Conservation (phyloP, 495 filamentous ascomycete genomes). For the Parachaetomium inaequale region DNA sequence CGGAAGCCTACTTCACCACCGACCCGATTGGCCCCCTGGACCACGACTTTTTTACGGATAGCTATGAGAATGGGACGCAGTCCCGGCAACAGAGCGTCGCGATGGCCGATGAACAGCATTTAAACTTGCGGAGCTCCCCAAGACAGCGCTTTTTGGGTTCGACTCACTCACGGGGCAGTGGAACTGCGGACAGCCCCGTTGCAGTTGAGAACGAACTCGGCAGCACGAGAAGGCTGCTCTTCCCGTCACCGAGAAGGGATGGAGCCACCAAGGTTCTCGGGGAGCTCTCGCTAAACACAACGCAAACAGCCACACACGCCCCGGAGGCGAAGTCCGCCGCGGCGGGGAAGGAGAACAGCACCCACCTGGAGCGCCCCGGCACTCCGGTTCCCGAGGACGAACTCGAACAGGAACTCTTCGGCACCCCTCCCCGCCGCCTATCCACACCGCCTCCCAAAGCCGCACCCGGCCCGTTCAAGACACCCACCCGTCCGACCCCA, state of each 20-base stretch:
- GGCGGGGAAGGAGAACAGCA: conserved; percentile 42
- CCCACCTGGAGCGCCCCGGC: conserved; percentile 19
- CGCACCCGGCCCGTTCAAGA: conserved; percentile 49
- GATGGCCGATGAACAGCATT: conserved; percentile 31
- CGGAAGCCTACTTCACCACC: conserved; percentile 49
- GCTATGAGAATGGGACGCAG: conserved; percentile 30
- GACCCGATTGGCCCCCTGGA: conserved; percentile 43
- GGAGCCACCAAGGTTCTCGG: conserved; percentile 56
- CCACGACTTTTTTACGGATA: conserved; percentile 29
- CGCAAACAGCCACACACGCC: conserved; percentile 41
- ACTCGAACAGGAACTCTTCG: conserved; percentile 57
- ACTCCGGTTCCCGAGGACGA: conserved; percentile 41
- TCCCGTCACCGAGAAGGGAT: conserved; percentile 65
- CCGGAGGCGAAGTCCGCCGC: conserved; percentile 36
- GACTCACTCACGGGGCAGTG: conserved; percentile 47
- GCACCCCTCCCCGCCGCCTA: conserved; percentile 46
- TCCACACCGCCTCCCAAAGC: conserved; percentile 61
- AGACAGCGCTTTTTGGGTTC: conserved; percentile 37
- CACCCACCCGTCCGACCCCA: conserved; percentile 55
- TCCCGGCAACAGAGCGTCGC: conserved; percentile 31
- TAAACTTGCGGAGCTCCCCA: conserved; percentile 37
- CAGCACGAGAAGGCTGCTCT: conserved; percentile 72
- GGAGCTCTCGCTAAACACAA: conserved; percentile 55
- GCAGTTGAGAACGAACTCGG: conserved; percentile 54
- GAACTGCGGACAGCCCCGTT: conserved; percentile 64